Base-by-base conservation (phyloP, 1,284 basidiomycete species). In the Ganoderma lucidum region DNA sequence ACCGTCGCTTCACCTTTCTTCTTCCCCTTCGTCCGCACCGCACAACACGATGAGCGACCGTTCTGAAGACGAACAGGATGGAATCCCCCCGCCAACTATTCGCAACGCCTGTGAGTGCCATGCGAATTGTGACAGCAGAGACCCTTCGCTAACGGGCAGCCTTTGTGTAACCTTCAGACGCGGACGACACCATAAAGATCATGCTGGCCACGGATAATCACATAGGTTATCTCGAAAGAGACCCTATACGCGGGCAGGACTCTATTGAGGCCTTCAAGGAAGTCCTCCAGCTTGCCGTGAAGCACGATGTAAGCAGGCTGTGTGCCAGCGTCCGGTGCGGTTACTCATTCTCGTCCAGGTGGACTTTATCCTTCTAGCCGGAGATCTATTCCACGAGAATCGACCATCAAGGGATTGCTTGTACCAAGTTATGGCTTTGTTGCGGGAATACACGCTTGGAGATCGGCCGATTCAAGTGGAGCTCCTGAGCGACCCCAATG, bases 371-470 rank as follows among this genome's bases (percentile, higher is more conserved):
- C 87, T 99, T 2, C 89, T 99, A 1, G 97, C 94, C 15, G 97
- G 98, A 12, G 98, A 99, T 80, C 85, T 99, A 8, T 99, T 99
- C 78, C 98, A 99, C 80, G 98, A 99, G 78, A 99, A 99, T 80
- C 90, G 96, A 71, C 98, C 98, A 0, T 96, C 95, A 39, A 84
- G 97, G 74, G 93, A 96, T 55, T 95, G 94, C 71, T 81, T 99
- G 67, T 97, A 95, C 80, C 90, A 95, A 78, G 93, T 92, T 1
- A 95, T 96, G 78, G 95, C 95, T 0, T 84, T 98, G 10, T 82
- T 99, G 67, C 90, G 98, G 64, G 95, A 99, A 81, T 96, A 94
- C 79, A 96, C 96, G 0, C 77, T 99, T 66, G 94, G 95, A 12
- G 91, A 97, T 78, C 93, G 91, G 76, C 95, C 97, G 0, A 86